These are phyloP conservation scores for Forsythia suspensa DNA, from an alignment of 257 asterid genomes.

Conservation along the genomic window DNA sequence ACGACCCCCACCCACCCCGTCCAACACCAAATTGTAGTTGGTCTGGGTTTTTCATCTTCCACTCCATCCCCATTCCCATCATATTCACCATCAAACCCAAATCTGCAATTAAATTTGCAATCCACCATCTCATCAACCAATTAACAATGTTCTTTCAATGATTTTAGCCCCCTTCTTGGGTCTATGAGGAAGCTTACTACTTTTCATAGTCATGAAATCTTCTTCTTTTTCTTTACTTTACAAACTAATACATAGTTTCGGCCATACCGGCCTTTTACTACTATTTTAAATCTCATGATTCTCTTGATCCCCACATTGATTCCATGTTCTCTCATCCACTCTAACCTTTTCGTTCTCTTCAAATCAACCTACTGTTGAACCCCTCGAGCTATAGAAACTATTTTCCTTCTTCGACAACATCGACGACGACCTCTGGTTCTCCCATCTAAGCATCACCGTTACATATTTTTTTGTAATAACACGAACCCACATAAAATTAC, in stretches of 20 bases:
- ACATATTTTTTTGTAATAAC: conserved; percentile 31
- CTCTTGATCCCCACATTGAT: conserved; percentile 2
- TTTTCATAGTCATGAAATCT: conserved; percentile 54
- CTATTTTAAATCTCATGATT: not conserved
- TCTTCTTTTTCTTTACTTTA: conserved; percentile 48
- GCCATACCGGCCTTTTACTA: not conserved
- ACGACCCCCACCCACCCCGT: too few species aligned
- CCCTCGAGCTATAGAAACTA: conserved; percentile 35
- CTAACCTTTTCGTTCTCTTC: conserved; percentile 14
- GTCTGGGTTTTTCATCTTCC: too few species aligned
- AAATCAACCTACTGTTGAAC: conserved; percentile 16
- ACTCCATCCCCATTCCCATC: too few species aligned
- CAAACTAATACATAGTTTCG: conserved; percentile 14
- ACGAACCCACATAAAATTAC: not conserved
- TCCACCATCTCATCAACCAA: too few species aligned
- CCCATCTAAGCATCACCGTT: conserved; percentile 23
- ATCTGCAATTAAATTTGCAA: too few species aligned
- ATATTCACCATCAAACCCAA: too few species aligned
- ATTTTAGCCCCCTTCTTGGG: conserved; percentile 50
- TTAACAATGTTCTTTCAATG: conserved; percentile 50
- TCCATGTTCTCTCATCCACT: conserved; percentile 10
- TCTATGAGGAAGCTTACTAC: conserved; percentile 49
- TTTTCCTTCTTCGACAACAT: conserved; percentile 38
- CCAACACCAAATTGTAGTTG: too few species aligned
- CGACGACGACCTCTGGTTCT: conserved; percentile 19